phyloP scores from a whole-genome alignment of 2,329 filamentous ascomycete species.

The Colletotrichum nymphaeae region DNA sequence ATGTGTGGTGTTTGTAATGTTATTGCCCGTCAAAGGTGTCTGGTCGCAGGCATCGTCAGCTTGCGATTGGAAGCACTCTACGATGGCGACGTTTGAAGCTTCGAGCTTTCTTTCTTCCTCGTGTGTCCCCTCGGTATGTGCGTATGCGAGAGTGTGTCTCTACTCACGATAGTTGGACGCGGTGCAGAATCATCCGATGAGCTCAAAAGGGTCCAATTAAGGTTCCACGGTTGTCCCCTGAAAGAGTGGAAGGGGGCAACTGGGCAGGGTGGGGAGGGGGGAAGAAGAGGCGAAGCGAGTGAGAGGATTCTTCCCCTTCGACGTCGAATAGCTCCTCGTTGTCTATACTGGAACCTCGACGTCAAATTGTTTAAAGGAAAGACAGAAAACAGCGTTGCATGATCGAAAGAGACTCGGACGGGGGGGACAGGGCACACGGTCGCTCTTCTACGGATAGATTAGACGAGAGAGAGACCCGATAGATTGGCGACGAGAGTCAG shows the following conservation, averaged over 20 bases:
- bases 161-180: neutral
- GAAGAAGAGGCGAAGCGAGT: neutral
- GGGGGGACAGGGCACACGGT: neutral
- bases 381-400: neutral
- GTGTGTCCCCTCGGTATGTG: neutral
- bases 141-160: neutral
- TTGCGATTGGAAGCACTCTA: neutral
- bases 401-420: neutral
- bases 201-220: neutral
- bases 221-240: neutral
- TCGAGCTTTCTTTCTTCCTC: neutral
- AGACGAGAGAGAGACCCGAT: neutral
- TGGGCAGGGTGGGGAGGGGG: neutral
- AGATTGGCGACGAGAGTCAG: neutral
- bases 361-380: neutral
- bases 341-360: neutral
- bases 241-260: neutral
- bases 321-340: neutral
- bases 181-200: neutral
- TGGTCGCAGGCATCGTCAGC: neutral
- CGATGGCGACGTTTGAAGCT: neutral
- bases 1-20: neutral
- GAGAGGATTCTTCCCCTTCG: neutral
- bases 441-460: neutral
- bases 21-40: neutral